Conservation (phyloP, 805 yeast genomes). For the Dipodascus albidus region DNA sequence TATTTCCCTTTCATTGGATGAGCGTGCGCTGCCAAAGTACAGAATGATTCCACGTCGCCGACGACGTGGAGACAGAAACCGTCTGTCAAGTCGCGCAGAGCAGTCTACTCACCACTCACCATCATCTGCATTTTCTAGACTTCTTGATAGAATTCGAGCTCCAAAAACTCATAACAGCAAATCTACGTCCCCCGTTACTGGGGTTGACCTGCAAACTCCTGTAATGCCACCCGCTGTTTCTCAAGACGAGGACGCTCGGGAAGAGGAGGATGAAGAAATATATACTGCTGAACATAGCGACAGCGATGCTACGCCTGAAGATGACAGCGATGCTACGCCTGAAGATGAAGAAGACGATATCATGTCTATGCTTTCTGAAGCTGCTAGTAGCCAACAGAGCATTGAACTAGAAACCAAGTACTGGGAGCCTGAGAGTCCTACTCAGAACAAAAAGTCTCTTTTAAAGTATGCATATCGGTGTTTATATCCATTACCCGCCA, state of each 20-base stretch:
- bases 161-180: background rate
- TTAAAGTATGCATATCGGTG: slow-evolving; percentile 18
- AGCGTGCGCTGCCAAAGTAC: slow-evolving; percentile 62
- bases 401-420: background rate
- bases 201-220: no score
- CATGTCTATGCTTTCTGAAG: background rate
- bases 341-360: slow-evolving; percentile 3
- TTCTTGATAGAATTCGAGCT: background rate
- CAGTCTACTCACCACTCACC: background rate
- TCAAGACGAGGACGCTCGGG: no score
- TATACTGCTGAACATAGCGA: slow-evolving; percentile 3
- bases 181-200: background rate
- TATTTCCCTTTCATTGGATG: slow-evolving; percentile 62
- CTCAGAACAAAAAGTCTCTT: slow-evolving; percentile 5
- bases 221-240: no score
- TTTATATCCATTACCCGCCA: slow-evolving; percentile 12
- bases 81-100: background rate
- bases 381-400: background rate
- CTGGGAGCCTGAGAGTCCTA: slow-evolving; percentile 5
- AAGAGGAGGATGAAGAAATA: slow-evolving; percentile 1
- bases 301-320: slow-evolving; percentile 5
- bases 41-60: slow-evolving; percentile 67
- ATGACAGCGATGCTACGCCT: slow-evolving; percentile 3
- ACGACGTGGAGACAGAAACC: background rate
- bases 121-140: background rate